Conservation (phyloP, 441 rosid genomes). For the Pelargonium fulgidum region DNA sequence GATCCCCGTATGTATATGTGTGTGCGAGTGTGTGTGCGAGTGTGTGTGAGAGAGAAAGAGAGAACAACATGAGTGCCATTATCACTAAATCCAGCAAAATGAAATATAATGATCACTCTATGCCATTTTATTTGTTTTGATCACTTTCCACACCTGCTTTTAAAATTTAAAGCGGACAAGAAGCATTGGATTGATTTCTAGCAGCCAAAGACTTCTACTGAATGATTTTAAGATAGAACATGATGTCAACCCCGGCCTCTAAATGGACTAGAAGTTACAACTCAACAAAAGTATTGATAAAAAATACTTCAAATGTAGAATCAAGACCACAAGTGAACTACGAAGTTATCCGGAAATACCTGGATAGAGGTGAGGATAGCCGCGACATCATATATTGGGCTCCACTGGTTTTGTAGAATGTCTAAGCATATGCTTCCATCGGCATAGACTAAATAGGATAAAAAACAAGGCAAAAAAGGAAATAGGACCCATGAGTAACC, state of each 20-base stretch:
- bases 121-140: too few relatives aligned
- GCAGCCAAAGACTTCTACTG: not conserved
- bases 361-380: constrained; percentile 63
- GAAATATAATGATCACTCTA: too few relatives aligned
- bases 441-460: constrained; percentile 41
- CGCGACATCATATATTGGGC: constrained; percentile 57
- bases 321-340: not conserved
- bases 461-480: not conserved
- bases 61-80: too few relatives aligned
- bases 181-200: not conserved
- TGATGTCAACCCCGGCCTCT: too few relatives aligned
- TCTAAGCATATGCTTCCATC: constrained; percentile 69
- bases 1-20: too few relatives aligned
- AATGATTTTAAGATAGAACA: too few relatives aligned
- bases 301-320: not conserved
- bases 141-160: too few relatives aligned
- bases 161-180: not conserved
- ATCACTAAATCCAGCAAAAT: too few relatives aligned
- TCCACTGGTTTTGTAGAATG: constrained; percentile 65
- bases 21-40: too few relatives aligned
- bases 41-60: too few relatives aligned
- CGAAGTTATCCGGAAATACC: constrained; percentile 24
- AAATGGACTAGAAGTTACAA: too few relatives aligned
- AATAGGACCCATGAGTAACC: not conserved
- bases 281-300: not conserved